Evolutionary conservation across 352 stramenopile species (phyloP), one percentile per base, ranked within the genome.

Genomic region (Lagenidium giganteum): DNA sequence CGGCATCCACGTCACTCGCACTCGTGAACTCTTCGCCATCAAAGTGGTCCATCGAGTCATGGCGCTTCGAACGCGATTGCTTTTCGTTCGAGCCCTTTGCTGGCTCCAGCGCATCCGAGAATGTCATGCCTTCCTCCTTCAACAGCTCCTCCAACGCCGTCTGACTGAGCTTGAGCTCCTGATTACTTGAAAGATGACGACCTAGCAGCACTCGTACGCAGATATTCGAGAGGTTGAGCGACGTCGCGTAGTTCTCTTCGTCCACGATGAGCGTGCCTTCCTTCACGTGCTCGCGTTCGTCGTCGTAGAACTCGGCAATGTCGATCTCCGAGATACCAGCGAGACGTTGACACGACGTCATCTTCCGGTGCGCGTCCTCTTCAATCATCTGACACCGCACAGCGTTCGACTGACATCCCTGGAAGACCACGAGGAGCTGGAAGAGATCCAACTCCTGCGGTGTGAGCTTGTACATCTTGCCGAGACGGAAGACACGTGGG

Each of bases 301-400:
- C 73, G 41, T 95, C 82, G 21, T 87, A 64, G 37, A 95, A 95
- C 44, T 89, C 75, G 13, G 70, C 78, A 7, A 94, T 62, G 42
- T 95, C 84, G 23, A 93, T 74, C 61, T 95, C 84, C n/a, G 81
- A 92, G 38, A 92, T 71, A 13, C 71, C 64, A 3, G 79, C 79
- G 28, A 91, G 67, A 9, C 79, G 61, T 61, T 93, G 81, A 48
- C 69, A 93, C 6, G 66, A 70, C 47, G 78, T 74, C 51, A 83
- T 83, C 51, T 71, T 69, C 30, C 81, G 81, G 43, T 86, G 74
- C 23, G 69, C 62, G 42, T 93, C 81, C 37, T 93, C 81, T 31
- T 93, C 81, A 34, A 93, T 64, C 62, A 93, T 81, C 52, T 93
- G 81, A 32, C 72, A 90, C 2, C 81, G 76, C 44, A 90, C 81